A percentile compares a stretch with the other conserved stretches of the same genome.
phyloP scores from a whole-genome alignment of 257 asterid species.

The Plantago major region DNA sequence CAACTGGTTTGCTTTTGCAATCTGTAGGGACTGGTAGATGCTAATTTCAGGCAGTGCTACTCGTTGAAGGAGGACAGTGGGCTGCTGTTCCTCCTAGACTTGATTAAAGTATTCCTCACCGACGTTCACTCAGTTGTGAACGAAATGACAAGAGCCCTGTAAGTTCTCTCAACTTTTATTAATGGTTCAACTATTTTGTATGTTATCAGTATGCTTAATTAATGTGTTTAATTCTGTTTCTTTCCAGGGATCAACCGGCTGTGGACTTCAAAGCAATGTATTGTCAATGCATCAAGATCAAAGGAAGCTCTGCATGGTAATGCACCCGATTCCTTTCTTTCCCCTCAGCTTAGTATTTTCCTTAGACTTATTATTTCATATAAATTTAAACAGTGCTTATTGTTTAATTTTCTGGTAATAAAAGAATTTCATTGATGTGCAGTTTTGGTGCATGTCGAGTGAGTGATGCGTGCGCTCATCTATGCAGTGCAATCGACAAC shows the following conservation, averaged over 20 bases:
- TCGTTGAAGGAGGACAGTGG: slow-evolving; percentile 33
- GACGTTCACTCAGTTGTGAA: slow-evolving; percentile 18
- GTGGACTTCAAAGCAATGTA: slow-evolving; percentile 28
- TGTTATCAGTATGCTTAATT: neutral
- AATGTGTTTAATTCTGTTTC: neutral
- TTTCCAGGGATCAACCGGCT: slow-evolving; percentile 24
- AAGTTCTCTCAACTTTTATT: slow-evolving; percentile 17
- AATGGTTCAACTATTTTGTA: neutral
- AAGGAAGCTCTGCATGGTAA: slow-evolving; percentile 51
- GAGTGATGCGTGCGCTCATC: slow-evolving; percentile 15
- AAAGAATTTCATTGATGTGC: slow-evolving; percentile 2
- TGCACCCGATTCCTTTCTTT: neutral
- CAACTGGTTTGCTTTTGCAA: slow-evolving; percentile 1
- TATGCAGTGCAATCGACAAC: slow-evolving; percentile 20
- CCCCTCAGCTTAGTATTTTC: neutral
- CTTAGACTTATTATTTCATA: neutral
- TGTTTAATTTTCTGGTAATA: neutral
- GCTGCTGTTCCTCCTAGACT: slow-evolving; percentile 33
- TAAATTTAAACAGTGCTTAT: neutral
- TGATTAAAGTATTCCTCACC: slow-evolving; percentile 22
- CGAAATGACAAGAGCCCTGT: slow-evolving; percentile 27
- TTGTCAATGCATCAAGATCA: slow-evolving; percentile 31
- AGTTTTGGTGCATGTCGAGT: slow-evolving; percentile 42
- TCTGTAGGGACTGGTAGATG: slow-evolving; percentile 38
- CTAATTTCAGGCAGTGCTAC: slow-evolving; percentile 26